Evolutionary conservation across 139 green algal genomes (phyloP), one percentile per base, ranked within the genome.

Genomic region (Deuterostichococcus epilithicus): DNA sequence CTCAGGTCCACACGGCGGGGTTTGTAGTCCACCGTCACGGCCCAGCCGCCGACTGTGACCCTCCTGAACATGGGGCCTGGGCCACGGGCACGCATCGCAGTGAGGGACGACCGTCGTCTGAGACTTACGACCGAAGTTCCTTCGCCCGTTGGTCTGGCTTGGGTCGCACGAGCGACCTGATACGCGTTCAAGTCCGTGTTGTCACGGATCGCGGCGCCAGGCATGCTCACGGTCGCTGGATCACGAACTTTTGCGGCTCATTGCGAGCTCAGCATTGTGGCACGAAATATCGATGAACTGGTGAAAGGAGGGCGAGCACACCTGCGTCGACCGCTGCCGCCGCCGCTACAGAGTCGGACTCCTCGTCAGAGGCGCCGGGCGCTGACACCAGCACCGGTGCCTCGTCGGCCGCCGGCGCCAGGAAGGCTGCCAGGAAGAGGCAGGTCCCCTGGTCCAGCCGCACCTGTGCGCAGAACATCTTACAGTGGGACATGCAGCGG

Each of bases 1-100:
- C 80, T 82, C 3, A 92, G 72, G 73, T 94, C 87, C 5, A 94
- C 75, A 1, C 76, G 81, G 1, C 86, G 78, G 0, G 89, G 86
- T 33, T 79, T 76, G 84, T 87, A 90, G 45, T 90, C 77, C 37
- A 90, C 77, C 23, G 77, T 78, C 1, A 91, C 30, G 34, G 65
- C 75, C 30, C 86, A 80, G 13, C 73, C 77, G 28, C 70, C 58
- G 26, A 91, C 68, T 34, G 88, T 81, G 2, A 76, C 77, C 22
- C 76, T 68, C 76, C 87, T 80, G 42, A 89, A 78, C 39, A 86
- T 86, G 2, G 42, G 30, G 28, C 63, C 63, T 35, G 30, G 4
- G 42, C 8, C 42, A 52, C 8, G 13, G 75, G 76, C 34, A 79
- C 82, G 33, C 73, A n/a, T n/a, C n/a, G n/a, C n/a, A n/a, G n/a